phyloP scores from a whole-genome alignment of 2,329 filamentous ascomycete species.

The Cordyceps cateniannulata region DNA sequence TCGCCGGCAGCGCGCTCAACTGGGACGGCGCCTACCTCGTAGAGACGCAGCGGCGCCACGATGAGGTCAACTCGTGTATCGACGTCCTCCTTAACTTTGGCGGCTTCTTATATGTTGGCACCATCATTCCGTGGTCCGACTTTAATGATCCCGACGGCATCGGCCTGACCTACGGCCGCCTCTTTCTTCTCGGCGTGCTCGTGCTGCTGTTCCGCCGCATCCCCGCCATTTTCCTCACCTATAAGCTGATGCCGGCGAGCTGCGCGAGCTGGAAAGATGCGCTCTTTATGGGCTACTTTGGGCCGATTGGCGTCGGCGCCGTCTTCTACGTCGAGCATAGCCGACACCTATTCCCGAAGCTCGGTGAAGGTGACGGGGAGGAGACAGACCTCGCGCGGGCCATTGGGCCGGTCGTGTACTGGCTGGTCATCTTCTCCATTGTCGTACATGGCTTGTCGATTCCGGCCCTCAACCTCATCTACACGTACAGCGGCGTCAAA shows the following conservation, averaged over 20 bases:
- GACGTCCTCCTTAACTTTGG: conserved; percentile 55
- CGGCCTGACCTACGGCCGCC: conserved; percentile 43
- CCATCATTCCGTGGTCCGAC: conserved; percentile 47
- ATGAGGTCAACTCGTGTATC: conserved; percentile 53
- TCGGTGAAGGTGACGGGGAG: conserved; percentile 27
- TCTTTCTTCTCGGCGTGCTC: conserved; percentile 45
- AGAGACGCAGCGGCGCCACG: conserved; percentile 49
- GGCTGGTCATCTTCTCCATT: conserved; percentile 32
- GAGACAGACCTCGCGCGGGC: conserved; percentile 30
- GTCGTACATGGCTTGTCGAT: conserved; percentile 43
- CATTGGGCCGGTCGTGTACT: conserved; percentile 18
- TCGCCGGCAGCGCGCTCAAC: conserved; percentile 53
- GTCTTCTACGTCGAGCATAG: conserved; percentile 62
- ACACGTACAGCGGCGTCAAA: conserved; percentile 30
- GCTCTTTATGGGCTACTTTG: conserved; percentile 61
- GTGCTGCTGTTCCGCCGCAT: conserved; percentile 50
- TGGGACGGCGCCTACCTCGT: conserved; percentile 56
- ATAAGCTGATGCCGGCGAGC: conserved; percentile 48
- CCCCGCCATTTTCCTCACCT: conserved; percentile 46
- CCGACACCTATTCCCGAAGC: conserved; percentile 33
- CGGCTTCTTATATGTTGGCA: conserved; percentile 54
- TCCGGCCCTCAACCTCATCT: conserved; percentile 34
- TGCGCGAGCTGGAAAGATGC: conserved; percentile 51
- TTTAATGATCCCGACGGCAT: conserved; percentile 47
- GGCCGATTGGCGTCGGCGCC: conserved; percentile 70